Conservation (phyloP, 441 rosid species). For the Pelargonium citronellum region DNA sequence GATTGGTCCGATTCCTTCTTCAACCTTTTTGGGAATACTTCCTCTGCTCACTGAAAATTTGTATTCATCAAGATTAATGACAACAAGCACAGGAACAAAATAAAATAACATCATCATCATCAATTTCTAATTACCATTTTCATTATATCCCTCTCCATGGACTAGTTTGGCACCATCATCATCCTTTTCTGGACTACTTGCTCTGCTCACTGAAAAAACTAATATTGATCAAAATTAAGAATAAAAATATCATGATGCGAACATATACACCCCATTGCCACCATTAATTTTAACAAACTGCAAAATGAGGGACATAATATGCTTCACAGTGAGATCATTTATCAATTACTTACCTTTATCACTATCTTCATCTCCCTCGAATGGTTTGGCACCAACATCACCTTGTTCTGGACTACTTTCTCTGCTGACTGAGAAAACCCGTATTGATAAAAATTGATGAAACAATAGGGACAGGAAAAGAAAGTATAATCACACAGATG, state of each 20-base stretch:
- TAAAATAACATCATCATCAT: constrained; percentile 11
- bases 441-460: not conserved
- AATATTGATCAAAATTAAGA: not conserved
- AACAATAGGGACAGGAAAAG: constrained; percentile 2
- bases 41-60: constrained; percentile 44
- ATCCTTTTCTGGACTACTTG: constrained; percentile 10
- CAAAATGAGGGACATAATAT: not conserved
- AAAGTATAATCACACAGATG: not conserved
- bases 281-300: not conserved
- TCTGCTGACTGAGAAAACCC: constrained; percentile 11
- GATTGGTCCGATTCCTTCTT: constrained; percentile 27
- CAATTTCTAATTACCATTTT: not conserved
- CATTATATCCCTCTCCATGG: constrained; percentile 2
- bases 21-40: constrained; percentile 40
- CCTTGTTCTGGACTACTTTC: constrained; percentile 10
- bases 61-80: constrained; percentile 19
- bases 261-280: not conserved
- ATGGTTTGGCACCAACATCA: constrained; percentile 1
- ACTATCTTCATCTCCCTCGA: not conserved
- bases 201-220: constrained; percentile 5
- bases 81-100: not conserved
- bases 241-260: not conserved
- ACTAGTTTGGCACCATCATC: not conserved
- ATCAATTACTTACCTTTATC: not conserved
- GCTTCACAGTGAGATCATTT: not conserved